Evolutionary conservation across 2,329 filamentous ascomycete species (phyloP).

Genomic region (Knoxdaviesia proteae): DNA sequence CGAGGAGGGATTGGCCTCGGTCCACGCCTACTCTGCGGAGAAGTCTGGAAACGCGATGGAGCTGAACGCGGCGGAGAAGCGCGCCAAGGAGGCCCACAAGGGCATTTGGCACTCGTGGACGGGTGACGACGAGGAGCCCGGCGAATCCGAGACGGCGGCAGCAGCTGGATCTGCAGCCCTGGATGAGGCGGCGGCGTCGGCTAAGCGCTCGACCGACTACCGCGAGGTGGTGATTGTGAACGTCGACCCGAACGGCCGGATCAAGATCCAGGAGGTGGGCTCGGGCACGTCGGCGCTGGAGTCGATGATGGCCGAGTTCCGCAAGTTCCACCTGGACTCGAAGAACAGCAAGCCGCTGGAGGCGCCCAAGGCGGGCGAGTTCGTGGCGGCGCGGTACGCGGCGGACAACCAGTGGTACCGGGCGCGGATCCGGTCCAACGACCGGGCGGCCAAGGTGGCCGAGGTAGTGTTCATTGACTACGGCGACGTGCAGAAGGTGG

Average conservation of each 20-base stretch:
- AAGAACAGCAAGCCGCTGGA: slow-evolving; percentile 58
- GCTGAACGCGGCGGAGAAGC: slow-evolving; percentile 69
- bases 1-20: slow-evolving; percentile 80
- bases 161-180: slow-evolving; percentile 29
- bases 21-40: slow-evolving; percentile 89
- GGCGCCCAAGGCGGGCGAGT: slow-evolving; percentile 75
- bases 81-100: slow-evolving; percentile 73
- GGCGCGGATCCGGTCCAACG: slow-evolving; percentile 74
- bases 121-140: slow-evolving; percentile 52
- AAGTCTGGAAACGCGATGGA: slow-evolving; percentile 80
- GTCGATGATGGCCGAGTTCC: slow-evolving; percentile 76
- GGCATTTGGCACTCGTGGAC: slow-evolving; percentile 91
- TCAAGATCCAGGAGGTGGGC: slow-evolving; percentile 86
- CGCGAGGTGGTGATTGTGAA: slow-evolving; percentile 85
- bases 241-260: slow-evolving; percentile 57
- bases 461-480: slow-evolving; percentile 94
- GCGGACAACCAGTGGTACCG: slow-evolving; percentile 90
- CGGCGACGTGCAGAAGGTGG: slow-evolving; percentile 75
- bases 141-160: slow-evolving; percentile 28
- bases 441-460: slow-evolving; percentile 69
- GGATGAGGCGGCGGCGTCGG: slow-evolving; percentile 25
- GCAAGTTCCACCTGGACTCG: slow-evolving; percentile 70
- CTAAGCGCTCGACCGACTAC: slow-evolving; percentile 61
- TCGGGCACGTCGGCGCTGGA: slow-evolving; percentile 69
- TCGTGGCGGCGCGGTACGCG: slow-evolving; percentile 77